phyloP scores from a whole-genome alignment of 2,329 filamentous ascomycete species.

The Ophiocordyceps camponoti-leonardi region DNA sequence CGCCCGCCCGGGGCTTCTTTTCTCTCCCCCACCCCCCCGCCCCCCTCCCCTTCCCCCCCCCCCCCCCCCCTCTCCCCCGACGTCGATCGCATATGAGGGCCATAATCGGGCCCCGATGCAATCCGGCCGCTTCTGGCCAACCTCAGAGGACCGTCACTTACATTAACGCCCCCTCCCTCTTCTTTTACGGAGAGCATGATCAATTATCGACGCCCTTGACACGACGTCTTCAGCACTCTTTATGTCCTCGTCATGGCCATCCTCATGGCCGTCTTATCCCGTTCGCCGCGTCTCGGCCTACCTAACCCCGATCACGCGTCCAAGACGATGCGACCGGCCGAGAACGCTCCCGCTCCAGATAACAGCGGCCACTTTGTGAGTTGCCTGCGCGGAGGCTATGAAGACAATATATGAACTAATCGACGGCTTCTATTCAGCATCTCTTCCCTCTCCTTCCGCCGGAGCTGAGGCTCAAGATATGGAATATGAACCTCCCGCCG shows the following conservation, averaged over 20 bases:
- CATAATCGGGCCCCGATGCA: too few relatives aligned
- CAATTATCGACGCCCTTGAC: not conserved
- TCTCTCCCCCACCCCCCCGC: too few relatives aligned
- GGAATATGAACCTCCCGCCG: conserved; percentile 24
- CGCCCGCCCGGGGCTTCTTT: too few relatives aligned
- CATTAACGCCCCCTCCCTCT: not conserved
- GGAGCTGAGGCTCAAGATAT: conserved; percentile 30
- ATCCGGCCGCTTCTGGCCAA: too few relatives aligned
- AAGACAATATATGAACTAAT: not conserved
- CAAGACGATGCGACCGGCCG: not conserved
- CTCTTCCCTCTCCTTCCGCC: conserved; percentile 24
- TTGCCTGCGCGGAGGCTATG: not conserved
- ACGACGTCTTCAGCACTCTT: not conserved
- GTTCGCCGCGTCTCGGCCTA: not conserved
- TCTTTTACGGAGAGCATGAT: not conserved
- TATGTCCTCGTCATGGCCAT: not conserved
- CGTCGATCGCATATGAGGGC: too few relatives aligned
- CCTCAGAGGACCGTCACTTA: too few relatives aligned
- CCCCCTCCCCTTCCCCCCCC: not conserved
- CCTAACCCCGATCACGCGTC: not conserved
- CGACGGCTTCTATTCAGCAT: conserved; percentile 11
- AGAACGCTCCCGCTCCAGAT: not conserved
- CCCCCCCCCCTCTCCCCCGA: not conserved
- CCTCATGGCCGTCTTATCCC: not conserved
- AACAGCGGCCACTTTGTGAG: conserved; percentile 3